Base-by-base conservation (phyloP, 2,329 filamentous ascomycete species). In the Cercospora sp. region DNA sequence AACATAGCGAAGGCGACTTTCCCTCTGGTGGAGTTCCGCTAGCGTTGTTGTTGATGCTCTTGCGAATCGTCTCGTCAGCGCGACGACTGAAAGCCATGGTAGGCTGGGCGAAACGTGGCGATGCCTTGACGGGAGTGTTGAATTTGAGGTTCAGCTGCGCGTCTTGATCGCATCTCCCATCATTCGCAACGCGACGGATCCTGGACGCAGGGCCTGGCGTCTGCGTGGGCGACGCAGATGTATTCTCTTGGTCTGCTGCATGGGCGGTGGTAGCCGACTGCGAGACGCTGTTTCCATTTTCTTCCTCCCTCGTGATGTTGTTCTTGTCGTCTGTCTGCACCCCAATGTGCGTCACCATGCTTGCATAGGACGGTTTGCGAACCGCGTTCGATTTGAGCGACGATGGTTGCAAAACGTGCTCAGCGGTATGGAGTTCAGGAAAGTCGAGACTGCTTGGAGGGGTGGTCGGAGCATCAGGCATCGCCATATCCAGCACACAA, bases 81-180 rank as follows among this genome's bases (percentile, higher is more conserved):
- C 73, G 72, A 36, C 71, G 69, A 20, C 69, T 63, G 67, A 71
- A 73, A 3, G 76, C 73, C 62, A 71, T 67, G 1, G 76, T 78
- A 2, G 76, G 74, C 66, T 76, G 74, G 8, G 76, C 76, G 59
- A 78, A 78, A 39, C 69, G 74, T 26, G 75, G 70, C 13, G 69
- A 67, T 16, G 51, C 13, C 20, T 65, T 66, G 5, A 20, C 28
- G 5, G 45, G 33, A 6, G 64, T 36, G 13, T 23, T 8, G 5
- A 12, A 12, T 39, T 60, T 65, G 7, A 58, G 18, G 13, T 5
- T 59, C 13, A 31, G n/a, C n/a, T 39, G 18, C 5, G 36, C 20
- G 36, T 57, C 63, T 23, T 31, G 33, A 26, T 36, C 13, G 10
- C 28, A 39, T 20, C 33, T 65, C 18, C 28, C 23, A 36, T 45